These are phyloP conservation scores for Clavispora santaluciae DNA, from an alignment of 805 yeast species.

Conservation along the genomic window DNA sequence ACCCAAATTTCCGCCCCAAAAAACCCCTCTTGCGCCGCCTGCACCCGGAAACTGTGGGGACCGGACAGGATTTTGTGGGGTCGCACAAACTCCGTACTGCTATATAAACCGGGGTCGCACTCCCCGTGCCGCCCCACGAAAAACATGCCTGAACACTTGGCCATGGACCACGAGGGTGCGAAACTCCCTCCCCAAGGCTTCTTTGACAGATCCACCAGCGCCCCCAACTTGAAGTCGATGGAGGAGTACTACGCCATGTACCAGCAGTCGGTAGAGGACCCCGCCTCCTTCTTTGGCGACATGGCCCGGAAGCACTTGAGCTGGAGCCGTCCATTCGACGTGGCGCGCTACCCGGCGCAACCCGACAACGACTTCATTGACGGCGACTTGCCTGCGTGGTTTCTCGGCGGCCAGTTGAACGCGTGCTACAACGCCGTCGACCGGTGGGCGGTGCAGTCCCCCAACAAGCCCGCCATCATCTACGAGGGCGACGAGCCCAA, in stretches of 20 bases:
- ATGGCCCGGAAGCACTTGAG: conserved; percentile 65
- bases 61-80: conserved; percentile 10
- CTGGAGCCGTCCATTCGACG: conserved; percentile 77
- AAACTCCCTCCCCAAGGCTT: conserved; percentile 17
- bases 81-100: conserved; percentile 11
- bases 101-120: conserved; percentile 2
- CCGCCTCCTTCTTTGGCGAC: conserved; percentile 74
- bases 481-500: conserved; percentile 92
- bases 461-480: conserved; percentile 77
- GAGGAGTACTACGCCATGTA: conserved; percentile 42
- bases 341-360: conserved; percentile 56
- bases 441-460: conserved; percentile 85
- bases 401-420: conserved; percentile 85
- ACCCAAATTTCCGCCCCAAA: not conserved
- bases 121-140: not conserved
- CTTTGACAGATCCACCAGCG: conserved; percentile 10
- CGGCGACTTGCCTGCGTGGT: conserved; percentile 86
- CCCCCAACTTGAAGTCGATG: conserved; percentile 14
- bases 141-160: conserved; percentile 15
- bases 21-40: conserved; percentile 1
- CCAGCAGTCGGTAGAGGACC: conserved; percentile 70
- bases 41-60: conserved; percentile 7
- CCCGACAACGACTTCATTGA: conserved; percentile 43
- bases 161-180: conserved; percentile 19
- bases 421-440: conserved; percentile 94